Conservation (phyloP, 257 asterid species). For the Solanum arcanum region DNA sequence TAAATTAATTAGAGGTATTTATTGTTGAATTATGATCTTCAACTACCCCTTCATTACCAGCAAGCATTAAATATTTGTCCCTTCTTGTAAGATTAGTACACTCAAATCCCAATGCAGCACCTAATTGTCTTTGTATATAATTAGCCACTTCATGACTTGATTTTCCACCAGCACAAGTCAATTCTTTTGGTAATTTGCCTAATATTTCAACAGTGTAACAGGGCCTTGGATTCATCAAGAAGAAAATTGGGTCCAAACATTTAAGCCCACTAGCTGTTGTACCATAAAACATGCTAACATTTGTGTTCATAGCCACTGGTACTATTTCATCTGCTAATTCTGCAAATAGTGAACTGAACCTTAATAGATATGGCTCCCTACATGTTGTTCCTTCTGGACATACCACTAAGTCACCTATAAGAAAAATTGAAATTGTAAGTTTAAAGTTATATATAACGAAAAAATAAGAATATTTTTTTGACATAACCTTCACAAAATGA, state of each 20-base stretch:
- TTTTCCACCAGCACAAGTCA: constrained; percentile 69
- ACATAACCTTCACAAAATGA: no score
- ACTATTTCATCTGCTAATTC: constrained; percentile 73
- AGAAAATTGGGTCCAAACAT: constrained; percentile 80
- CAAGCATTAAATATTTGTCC: constrained; percentile 89
- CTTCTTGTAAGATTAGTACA: constrained; percentile 70
- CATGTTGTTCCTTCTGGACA: constrained; percentile 99
- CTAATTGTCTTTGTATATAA: constrained; percentile 57
- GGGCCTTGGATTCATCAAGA: constrained; percentile 78
- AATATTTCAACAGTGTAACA: constrained; percentile 33
- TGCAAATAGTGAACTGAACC: constrained; percentile 85
- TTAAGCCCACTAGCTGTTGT: constrained; percentile 89
- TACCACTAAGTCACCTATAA: constrained; percentile 62
- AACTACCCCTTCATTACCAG: constrained; percentile 87
- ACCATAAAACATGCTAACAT: constrained; percentile 76
- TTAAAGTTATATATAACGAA: no score
- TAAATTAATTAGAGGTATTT: neutral
- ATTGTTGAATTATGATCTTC: neutral
- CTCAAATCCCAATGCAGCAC: constrained; percentile 69
- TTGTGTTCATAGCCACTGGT: constrained; percentile 75
- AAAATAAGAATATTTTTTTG: no score
- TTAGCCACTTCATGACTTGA: constrained; percentile 80
- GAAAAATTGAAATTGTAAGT: neutral
- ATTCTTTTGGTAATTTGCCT: constrained; percentile 44
- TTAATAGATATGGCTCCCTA: constrained; percentile 71